These are phyloP conservation scores for Suillus alpinus DNA, from an alignment of 768 basidiomycete species.

Conservation along the genomic window DNA sequence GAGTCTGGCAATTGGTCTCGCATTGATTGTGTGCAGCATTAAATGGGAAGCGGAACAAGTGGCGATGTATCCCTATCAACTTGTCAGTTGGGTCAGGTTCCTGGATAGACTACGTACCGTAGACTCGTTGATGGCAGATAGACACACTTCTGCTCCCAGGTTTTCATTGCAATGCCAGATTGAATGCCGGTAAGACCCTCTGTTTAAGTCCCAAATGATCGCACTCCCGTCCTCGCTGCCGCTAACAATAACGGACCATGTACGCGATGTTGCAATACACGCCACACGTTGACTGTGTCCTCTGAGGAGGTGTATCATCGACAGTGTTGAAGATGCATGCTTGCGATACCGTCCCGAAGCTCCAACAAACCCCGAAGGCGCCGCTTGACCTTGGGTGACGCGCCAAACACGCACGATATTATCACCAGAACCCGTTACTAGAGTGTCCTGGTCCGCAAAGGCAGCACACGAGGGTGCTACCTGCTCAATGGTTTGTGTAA, in stretches of 20 bases:
- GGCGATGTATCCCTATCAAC: slow-evolving; percentile 78
- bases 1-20: slow-evolving; percentile 66
- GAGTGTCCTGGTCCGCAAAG: slow-evolving; percentile 69
- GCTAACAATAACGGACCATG: slow-evolving; percentile 83
- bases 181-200: slow-evolving; percentile 74
- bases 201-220: slow-evolving; percentile 87
- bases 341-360: slow-evolving; percentile 16
- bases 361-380: slow-evolving; percentile 20
- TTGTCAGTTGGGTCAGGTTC: background rate
- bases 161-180: slow-evolving; percentile 61
- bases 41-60: slow-evolving; percentile 72
- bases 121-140: slow-evolving; percentile 81
- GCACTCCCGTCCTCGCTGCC: slow-evolving; percentile 86
- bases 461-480: slow-evolving; percentile 69
- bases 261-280: slow-evolving; percentile 68
- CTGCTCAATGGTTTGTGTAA: slow-evolving; percentile 76
- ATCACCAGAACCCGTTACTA: slow-evolving; percentile 81
- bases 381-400: slow-evolving; percentile 37
- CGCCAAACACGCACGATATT: slow-evolving; percentile 86
- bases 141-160: slow-evolving; percentile 45
- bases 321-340: slow-evolving; percentile 27
- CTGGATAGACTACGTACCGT: slow-evolving; percentile 51
- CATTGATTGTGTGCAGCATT: slow-evolving; percentile 86
- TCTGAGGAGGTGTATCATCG: slow-evolving; percentile 73
- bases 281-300: slow-evolving; percentile 70